A percentile compares a stretch with the other conserved stretches of the same genome.
Evolutionary conservation across 2,329 filamentous ascomycete genomes (phyloP).

Genomic region (Sordariomycetes sp.): DNA sequence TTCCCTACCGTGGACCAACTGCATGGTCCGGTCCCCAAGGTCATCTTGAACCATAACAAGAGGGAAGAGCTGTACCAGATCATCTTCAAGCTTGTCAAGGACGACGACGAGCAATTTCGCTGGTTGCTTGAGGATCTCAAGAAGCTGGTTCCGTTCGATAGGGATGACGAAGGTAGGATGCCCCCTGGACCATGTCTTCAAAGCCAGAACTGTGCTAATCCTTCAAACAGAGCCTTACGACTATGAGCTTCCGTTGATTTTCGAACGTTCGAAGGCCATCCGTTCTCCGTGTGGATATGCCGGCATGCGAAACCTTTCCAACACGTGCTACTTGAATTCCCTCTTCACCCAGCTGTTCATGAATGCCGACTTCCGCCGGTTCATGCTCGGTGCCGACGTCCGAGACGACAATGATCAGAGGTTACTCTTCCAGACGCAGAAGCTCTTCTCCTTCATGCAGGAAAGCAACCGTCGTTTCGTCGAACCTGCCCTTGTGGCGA

Average conservation of each 20-base stretch:
- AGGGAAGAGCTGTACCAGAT: slow-evolving; percentile 51
- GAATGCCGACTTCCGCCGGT: slow-evolving; percentile 78
- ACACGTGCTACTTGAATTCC: slow-evolving; percentile 96
- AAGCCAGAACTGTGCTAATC: not conserved
- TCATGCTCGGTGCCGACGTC: slow-evolving; percentile 61
- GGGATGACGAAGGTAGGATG: slow-evolving; percentile 24
- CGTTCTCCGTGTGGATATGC: slow-evolving; percentile 71
- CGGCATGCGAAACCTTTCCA: slow-evolving; percentile 85
- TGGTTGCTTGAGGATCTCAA: slow-evolving; percentile 36
- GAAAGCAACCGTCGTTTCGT: slow-evolving; percentile 64
- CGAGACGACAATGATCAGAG: slow-evolving; percentile 48
- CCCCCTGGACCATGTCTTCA: not conserved
- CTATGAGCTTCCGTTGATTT: slow-evolving; percentile 49
- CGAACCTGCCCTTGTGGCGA: slow-evolving; percentile 63
- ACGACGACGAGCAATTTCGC: slow-evolving; percentile 34
- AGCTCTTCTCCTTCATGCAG: slow-evolving; percentile 78
- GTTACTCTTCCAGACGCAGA: slow-evolving; percentile 67
- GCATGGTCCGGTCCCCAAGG: slow-evolving; percentile 20
- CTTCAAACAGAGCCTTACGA: slow-evolving; percentile 35
- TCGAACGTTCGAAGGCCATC: slow-evolving; percentile 58
- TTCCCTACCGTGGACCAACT: slow-evolving; percentile 36
- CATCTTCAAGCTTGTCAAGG: slow-evolving; percentile 43
- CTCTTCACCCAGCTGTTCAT: slow-evolving; percentile 91
- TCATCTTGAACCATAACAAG: slow-evolving; percentile 41
- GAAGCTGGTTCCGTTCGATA: slow-evolving; percentile 22